Base-by-base conservation (phyloP, 345 rosid species). In the Pseudoturritis turrita region DNA sequence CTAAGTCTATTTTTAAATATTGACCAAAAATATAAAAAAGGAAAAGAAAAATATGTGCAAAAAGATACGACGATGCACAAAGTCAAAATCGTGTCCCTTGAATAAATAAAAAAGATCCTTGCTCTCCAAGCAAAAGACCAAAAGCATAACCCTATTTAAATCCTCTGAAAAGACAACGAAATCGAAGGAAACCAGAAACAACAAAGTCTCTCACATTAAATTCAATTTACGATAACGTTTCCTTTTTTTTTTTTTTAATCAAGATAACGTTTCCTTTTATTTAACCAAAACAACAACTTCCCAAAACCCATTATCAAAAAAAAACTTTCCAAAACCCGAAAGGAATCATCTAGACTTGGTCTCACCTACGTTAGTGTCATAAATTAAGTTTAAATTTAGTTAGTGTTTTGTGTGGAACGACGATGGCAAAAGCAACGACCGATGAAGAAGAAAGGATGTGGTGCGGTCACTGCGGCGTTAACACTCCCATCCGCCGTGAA, bases 401-500 rank as follows among this genome's bases (percentile, higher is more conserved):
- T 56, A 31, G 56, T 15, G 47, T 11, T 19, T 60, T 50, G 50
- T 37, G 56, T 45, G 23, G 7, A 70, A 58, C 11, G 21, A 70
- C 21, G 65, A 65, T 56, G 61, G 10, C 28, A 39, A 31, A 47
- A 7, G 6, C 15, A 57, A 74, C 45, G 11, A 28, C 2, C 10
- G 44, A 15, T 10, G 72, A 56, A 35, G 71, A 37, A 55, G 64
- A 73, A 46, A 65, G 36, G 18, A 47, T 73, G 77, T 49, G 58
- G 45, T 73, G 72, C 28, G 60, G 72, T 47, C 77, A 73, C 72
- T 73, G 77, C 12, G 25, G 66, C 8, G 53, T 73, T 49, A 28
- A 65, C 2, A 49, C 67, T 65, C 77, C 53, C 1, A 39, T 65
- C 54, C 67, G 72, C 14, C 45, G 21, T 21, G 77, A 57, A 65